These are phyloP conservation scores for Hypoxylon crocopeplum DNA, from an alignment of 495 filamentous ascomycete genomes.

Conservation along the genomic window DNA sequence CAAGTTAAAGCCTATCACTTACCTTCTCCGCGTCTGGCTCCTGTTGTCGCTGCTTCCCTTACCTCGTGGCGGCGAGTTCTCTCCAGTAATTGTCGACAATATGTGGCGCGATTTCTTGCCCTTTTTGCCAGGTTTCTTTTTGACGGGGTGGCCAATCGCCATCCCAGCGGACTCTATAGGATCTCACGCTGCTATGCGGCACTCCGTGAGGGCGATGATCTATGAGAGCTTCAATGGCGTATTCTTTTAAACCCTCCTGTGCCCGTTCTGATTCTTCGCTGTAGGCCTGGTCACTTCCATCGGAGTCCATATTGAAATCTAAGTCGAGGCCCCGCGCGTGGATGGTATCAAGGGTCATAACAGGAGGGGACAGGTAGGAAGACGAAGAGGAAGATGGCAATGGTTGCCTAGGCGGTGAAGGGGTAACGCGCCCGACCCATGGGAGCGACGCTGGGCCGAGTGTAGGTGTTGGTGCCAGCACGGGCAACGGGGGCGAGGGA, in stretches of 20 bases:
- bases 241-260: neutral
- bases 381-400: too few species aligned
- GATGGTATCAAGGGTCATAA: too few species aligned
- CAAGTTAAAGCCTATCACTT: neutral
- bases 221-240: conserved; percentile 6
- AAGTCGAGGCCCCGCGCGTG: too few species aligned
- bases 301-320: too few species aligned
- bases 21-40: neutral
- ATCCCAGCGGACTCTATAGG: conserved; percentile 8
- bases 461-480: too few species aligned
- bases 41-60: neutral
- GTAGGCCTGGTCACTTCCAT: too few species aligned
- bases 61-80: neutral
- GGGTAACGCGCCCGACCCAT: too few species aligned
- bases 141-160: conserved; percentile 5
- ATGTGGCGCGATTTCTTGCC: neutral
- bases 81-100: conserved; percentile 6
- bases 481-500: too few species aligned
- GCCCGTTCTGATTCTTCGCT: neutral
- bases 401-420: too few species aligned
- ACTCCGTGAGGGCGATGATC: neutral
- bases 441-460: too few species aligned
- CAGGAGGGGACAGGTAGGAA: too few species aligned
- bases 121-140: conserved; percentile 1
- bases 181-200: neutral